Base-by-base conservation (phyloP, 768 basidiomycete species). In the Dentipellis sp. region DNA sequence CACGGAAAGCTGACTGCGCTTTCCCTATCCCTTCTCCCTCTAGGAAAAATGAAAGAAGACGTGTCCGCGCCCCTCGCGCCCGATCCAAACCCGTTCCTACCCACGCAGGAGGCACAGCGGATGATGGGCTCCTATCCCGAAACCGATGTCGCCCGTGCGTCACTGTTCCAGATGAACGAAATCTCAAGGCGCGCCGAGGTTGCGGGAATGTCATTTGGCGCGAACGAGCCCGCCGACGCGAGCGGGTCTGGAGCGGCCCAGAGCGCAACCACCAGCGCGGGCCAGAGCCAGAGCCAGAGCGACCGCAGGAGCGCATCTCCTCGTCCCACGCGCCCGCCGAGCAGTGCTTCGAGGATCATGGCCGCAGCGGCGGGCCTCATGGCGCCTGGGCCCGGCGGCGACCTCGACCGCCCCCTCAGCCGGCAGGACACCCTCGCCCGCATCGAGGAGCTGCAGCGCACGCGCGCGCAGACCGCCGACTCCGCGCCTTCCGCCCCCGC, bases 151-250 rank as follows among this genome's bases (percentile, higher is more conserved):
- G 86, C 84, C 3, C 78, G 82, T 21, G 84, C 83, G 14, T 80
- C 82, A 52, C 77, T 90, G 57, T 75, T 81, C 62, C 86, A 88
- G 67, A 86, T 91, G 82, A 88, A 83, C 69, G 88, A 89, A 65
- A 78, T 86, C 60, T 86, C 85, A 46, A 72, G 84, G 53, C 77
- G 84, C 23, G 84, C 81, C 4, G 75, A 77, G 62, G 66, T 64
- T 57, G 72, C 73, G 23, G 73, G 73, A 10, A 71, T 74, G 72
- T 64, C 69, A 17, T 76, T 71, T 54, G 57, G 35, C 5, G 37
- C 58, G 42, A 42, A 50, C 46, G 45, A 60, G 35, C 48, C 59
- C 52, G 50, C 64, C 53, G 52, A 65, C 57, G 39, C 60, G 64
- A 55, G 38, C 14, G 35, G 17, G 42, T 16, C 42, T 45, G 42